Base-by-base conservation (phyloP, 768 basidiomycete genomes). In the Tephrocybe sp. region DNA sequence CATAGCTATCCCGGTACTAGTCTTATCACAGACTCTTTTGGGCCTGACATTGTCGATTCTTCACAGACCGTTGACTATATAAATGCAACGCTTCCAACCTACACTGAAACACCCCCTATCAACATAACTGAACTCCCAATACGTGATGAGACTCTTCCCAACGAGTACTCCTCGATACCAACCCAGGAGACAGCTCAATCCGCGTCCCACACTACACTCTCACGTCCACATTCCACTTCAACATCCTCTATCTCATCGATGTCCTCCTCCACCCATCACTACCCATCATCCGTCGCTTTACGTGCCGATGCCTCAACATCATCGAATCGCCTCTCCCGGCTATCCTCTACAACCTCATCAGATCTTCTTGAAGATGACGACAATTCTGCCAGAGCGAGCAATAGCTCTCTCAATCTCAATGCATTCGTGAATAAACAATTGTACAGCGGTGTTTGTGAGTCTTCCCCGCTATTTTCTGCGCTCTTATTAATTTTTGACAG, bases 381-480 rank as follows among this genome's bases (percentile, higher is more conserved):
- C n/a, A 39, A 47, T 27, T 30, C 24, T 28, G 28, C 16, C 7
- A 37, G 36, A 5, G 22, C 47, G 22, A 44, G 24, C 38, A 21
- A 47, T 28, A 53, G 26, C 40, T 47, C 65, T 22, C 36, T 72
- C n/a, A 74, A 69, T 52, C 61, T 69, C 0, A 75, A 73, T 53
- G 72, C 75, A n/a, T 86, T 79, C 53, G 68, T 87, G 7, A 85
- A 84, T 51, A 64, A 69, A 30, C 79, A 84, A 34, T 70, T 86
- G 44, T 67, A 86, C 2, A 52, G 69, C 43, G 82, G 86, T 34
- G 69, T 89, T 56, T 82, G 87, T 89, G 60, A 63, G 87, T 84
- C 32, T 7, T 30, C 49, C 47, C 4, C 0, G 34, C 11, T 39
- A 34, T 25, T 43, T 27, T 41, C 43, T 25, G 34, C 41, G 45